phyloP scores from a whole-genome alignment of 805 yeast genomes.

The Saccharomyces cerevisiae region DNA sequence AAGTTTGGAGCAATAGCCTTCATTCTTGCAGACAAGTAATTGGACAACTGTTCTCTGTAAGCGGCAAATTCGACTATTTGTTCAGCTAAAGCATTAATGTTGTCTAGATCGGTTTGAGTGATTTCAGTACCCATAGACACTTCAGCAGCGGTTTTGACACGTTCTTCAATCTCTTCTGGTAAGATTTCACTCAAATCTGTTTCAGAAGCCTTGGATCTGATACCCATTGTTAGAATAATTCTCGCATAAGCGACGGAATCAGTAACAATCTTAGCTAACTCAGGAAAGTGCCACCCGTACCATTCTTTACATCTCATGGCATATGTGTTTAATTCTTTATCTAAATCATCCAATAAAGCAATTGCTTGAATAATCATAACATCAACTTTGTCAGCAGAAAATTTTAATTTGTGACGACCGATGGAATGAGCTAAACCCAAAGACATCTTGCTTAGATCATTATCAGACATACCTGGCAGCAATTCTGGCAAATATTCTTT shows the following conservation, averaged over 20 bases:
- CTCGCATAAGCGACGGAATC: slow-evolving; percentile 96
- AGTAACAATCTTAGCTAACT: slow-evolving; percentile 90
- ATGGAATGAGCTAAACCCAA: slow-evolving; percentile 97
- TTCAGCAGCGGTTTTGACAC: slow-evolving; percentile 89
- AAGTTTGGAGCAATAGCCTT: slow-evolving; percentile 98
- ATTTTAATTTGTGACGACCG: slow-evolving; percentile 96
- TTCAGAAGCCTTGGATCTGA: slow-evolving; percentile 82
- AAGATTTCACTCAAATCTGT: slow-evolving; percentile 84
- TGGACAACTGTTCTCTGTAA: slow-evolving; percentile 91
- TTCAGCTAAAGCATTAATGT: slow-evolving; percentile 85
- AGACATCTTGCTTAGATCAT: slow-evolving; percentile 86
- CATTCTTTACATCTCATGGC: slow-evolving; percentile 99
- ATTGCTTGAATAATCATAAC: slow-evolving; percentile 99
- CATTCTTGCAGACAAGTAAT: slow-evolving; percentile 90
- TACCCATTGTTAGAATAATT: slow-evolving; percentile 87
- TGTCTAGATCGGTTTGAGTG: slow-evolving; percentile 79
- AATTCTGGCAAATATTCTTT: slow-evolving; percentile 90
- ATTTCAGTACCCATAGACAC: slow-evolving; percentile 99
- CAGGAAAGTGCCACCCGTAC: slow-evolving; percentile 99
- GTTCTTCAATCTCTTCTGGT: slow-evolving; percentile 89
- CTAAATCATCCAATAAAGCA: slow-evolving; percentile 91
- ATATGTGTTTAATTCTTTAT: slow-evolving; percentile 94
- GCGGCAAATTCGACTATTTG: slow-evolving; percentile 94
- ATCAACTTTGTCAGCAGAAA: slow-evolving; percentile 96
- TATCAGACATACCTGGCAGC: slow-evolving; percentile 84